These are phyloP conservation scores for Pseudogymnoascus sp. DNA, from an alignment of 2,329 filamentous ascomycete genomes.

Conservation along the genomic window DNA sequence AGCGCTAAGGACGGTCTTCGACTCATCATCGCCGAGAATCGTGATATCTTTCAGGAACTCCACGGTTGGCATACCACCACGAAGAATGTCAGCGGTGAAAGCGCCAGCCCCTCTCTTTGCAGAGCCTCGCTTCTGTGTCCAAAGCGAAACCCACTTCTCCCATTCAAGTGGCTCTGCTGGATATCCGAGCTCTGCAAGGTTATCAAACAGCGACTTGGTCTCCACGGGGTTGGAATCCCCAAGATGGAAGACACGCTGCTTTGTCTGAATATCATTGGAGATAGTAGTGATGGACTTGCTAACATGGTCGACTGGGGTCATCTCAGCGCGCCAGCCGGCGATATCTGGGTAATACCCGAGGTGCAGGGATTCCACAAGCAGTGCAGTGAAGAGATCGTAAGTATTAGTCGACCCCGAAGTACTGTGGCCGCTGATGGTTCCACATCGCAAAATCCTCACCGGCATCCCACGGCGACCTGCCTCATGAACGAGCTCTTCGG, in stretches of 20 bases:
- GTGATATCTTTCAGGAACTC: conserved; percentile 66
- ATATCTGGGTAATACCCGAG: conserved; percentile 65
- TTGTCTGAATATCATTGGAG: conserved; percentile 54
- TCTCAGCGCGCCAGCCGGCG: conserved; percentile 70
- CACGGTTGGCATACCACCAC: conserved; percentile 71
- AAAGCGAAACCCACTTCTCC: conserved; percentile 68
- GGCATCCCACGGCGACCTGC: conserved; percentile 63
- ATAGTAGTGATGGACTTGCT: conserved; percentile 67
- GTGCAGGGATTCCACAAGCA: conserved; percentile 71
- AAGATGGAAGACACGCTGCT: conserved; percentile 65
- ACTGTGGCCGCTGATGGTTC: conserved; percentile 75
- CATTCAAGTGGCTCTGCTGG: conserved; percentile 59
- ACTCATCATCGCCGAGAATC: conserved; percentile 65
- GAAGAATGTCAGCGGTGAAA: conserved; percentile 73
- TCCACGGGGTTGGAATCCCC: conserved; percentile 66
- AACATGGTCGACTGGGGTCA: conserved; percentile 80
- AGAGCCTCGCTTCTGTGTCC: conserved; percentile 63
- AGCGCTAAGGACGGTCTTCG: conserved; percentile 51
- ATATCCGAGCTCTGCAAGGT: conserved; percentile 62
- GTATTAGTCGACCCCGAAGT: conserved; percentile 68
- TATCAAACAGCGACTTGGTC: conserved; percentile 59
- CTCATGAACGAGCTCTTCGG: conserved; percentile 67
- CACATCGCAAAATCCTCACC: conserved; percentile 64
- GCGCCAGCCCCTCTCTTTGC: conserved; percentile 61
- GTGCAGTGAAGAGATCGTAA: conserved; percentile 69